Evolutionary conservation across 495 filamentous ascomycete species (phyloP).

Genomic region (Penicillium odoratum): DNA sequence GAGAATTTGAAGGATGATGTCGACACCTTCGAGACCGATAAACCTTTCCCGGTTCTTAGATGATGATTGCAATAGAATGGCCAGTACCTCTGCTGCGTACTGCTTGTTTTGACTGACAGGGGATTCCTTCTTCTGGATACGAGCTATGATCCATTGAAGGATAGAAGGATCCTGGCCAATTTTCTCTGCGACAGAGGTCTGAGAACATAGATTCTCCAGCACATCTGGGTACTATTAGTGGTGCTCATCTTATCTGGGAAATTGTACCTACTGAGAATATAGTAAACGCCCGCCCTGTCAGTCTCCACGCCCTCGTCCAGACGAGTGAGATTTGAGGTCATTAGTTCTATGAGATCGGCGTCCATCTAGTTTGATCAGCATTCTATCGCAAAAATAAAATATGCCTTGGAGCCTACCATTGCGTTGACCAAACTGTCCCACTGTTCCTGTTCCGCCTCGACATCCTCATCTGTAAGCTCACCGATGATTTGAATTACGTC

Average conservation of each 20-base stretch:
- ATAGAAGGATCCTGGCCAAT: slow-evolving; percentile 67
- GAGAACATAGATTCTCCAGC: slow-evolving; percentile 82
- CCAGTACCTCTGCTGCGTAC: slow-evolving; percentile 88
- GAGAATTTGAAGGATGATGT: slow-evolving; percentile 78
- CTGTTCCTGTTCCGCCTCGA: slow-evolving; percentile 77
- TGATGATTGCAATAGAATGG: slow-evolving; percentile 78
- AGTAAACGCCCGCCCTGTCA: slow-evolving; percentile 83
- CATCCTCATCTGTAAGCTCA: slow-evolving; percentile 94
- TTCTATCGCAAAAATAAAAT: not conserved
- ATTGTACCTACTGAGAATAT: slow-evolving; percentile 61
- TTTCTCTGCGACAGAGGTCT: slow-evolving; percentile 61
- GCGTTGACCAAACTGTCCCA: slow-evolving; percentile 81
- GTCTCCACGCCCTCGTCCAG: slow-evolving; percentile 77
- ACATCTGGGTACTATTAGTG: slow-evolving; percentile 48
- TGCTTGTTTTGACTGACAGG: slow-evolving; percentile 85
- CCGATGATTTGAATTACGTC: slow-evolving; percentile 85
- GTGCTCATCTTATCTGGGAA: not conserved
- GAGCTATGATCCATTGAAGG: slow-evolving; percentile 72
- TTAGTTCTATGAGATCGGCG: slow-evolving; percentile 77
- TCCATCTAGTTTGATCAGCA: slow-evolving; percentile 54
- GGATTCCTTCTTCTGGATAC: slow-evolving; percentile 64
- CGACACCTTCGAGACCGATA: slow-evolving; percentile 68
- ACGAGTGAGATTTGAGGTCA: slow-evolving; percentile 79
- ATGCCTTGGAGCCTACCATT: slow-evolving; percentile 49
- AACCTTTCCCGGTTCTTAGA: slow-evolving; percentile 62